Evolutionary conservation across 129 eudicot genomes (phyloP).

Genomic region (Pulicaria dysenterica): DNA sequence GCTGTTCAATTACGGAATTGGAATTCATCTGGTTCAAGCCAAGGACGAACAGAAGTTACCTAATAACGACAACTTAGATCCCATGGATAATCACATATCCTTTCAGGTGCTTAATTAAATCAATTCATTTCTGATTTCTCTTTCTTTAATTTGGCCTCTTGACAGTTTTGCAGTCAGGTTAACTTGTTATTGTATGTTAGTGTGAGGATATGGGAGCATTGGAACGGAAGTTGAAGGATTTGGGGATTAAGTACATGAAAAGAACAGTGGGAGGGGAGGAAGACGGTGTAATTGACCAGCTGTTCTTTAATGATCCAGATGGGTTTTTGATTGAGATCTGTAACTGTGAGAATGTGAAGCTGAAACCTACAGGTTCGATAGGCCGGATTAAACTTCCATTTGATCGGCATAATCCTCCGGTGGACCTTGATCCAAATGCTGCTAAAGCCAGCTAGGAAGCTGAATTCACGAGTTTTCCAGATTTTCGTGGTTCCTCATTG

Average conservation of each 20-base stretch:
- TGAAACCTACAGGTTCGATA: slow-evolving; percentile 54
- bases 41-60: slow-evolving; percentile 63
- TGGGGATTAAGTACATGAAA: slow-evolving; percentile 57
- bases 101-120: slow-evolving; percentile 64
- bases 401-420: slow-evolving; percentile 70
- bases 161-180: background rate
- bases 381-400: slow-evolving; percentile 54
- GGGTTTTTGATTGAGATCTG: slow-evolving; percentile 89
- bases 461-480: background rate
- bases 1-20: slow-evolving; percentile 78
- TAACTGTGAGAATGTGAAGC: slow-evolving; percentile 78
- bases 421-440: slow-evolving; percentile 36
- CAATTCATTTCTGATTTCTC: too few relatives aligned
- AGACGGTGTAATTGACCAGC: slow-evolving; percentile 64
- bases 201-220: slow-evolving; percentile 73
- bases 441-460: slow-evolving; percentile 33
- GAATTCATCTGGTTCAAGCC: slow-evolving; percentile 66
- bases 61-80: slow-evolving; percentile 52
- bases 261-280: slow-evolving; percentile 71
- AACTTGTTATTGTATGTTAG: slow-evolving; percentile 36
- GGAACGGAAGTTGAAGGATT: slow-evolving; percentile 57
- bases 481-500: background rate
- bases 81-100: slow-evolving; percentile 88
- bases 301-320: slow-evolving; percentile 86
- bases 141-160: background rate